Base-by-base conservation (phyloP, 2,329 filamentous ascomycete genomes). In the Colletotrichum orbiculare region DNA sequence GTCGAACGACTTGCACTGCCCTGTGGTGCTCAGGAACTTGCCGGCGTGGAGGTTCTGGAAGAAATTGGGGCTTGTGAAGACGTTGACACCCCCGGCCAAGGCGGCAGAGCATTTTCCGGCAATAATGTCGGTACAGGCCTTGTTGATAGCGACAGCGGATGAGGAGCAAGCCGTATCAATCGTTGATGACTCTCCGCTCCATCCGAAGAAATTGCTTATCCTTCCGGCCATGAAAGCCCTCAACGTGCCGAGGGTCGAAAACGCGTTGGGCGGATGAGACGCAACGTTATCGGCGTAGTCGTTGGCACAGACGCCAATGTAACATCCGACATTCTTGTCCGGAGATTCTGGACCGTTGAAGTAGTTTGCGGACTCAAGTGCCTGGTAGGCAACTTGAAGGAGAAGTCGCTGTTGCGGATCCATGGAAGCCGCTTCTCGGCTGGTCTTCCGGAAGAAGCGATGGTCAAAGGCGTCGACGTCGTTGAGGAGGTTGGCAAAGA, bases 151-250 rank as follows among this genome's bases (percentile, higher is more conserved):
- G 2, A 79, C 77, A 2, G 71, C 64, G 0, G 77, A 78, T 0
- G 77, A 73, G 1, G 77, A 78, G 56, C 78, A 81, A 1, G 78
- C 78, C 3, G 77, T 79, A 57, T 81, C 76, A 12, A 79, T 62
- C 1, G 71, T 70, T 6, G 75, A 54, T 2, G 73, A 72, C 0
- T 77, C 78, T 0, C 79, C 77, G 1, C 66, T 71, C 73, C 74
- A 77, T 11, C 76, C 75, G 55, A 78, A 80, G 46, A 69, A 71
- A 54, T 80, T 73, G 43, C 69, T 74, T 8, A 80, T 65, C 6
- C 68, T 69, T 13, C 77, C 77, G 11, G 67, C 66, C 2, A 76
- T 60, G 55, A 80, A 79, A 2, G 72, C 69, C 1, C 72, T 66
- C 5, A 77, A 57, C 1, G 70, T 75, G 2, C 80, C 79, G 0